These are phyloP conservation scores for Kondoa malvinella DNA, from an alignment of 768 basidiomycete genomes.

Conservation along the genomic window DNA sequence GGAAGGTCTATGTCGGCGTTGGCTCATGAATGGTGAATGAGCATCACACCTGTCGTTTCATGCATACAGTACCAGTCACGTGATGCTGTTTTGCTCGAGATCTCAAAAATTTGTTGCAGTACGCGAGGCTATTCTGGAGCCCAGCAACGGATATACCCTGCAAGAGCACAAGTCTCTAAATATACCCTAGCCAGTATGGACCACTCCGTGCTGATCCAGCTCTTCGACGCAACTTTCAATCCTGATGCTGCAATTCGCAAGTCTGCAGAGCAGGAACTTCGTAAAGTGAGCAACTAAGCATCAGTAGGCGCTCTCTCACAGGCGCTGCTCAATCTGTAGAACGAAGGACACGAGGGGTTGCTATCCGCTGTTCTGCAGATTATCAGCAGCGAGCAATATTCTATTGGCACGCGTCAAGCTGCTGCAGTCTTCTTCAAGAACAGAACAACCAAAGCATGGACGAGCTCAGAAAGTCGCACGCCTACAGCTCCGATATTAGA, in stretches of 20 bases:
- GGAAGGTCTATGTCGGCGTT: not conserved
- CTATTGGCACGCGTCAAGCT: constrained; percentile 70
- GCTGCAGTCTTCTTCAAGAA: constrained; percentile 82
- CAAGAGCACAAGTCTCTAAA: not conserved
- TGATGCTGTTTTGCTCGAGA: not conserved
- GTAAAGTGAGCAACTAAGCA: too few relatives aligned
- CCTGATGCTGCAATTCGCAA: constrained; percentile 69
- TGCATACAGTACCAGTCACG: not conserved
- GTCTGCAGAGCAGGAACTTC: constrained; percentile 68
- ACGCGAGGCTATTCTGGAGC: too few relatives aligned
- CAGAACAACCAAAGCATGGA: constrained; percentile 51
- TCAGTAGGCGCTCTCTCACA: too few relatives aligned
- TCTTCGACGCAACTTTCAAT: constrained; percentile 17
- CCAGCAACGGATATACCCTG: too few relatives aligned
- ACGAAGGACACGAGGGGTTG: constrained; percentile 64
- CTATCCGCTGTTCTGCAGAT: constrained; percentile 70
- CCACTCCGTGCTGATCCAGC: not conserved
- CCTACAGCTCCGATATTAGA: constrained; percentile 39
- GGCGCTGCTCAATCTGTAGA: too few relatives aligned
- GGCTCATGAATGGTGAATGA: constrained; percentile 1
- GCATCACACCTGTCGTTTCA: not conserved
- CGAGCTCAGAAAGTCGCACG: constrained; percentile 10
- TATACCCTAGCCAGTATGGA: not conserved
- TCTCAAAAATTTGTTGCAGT: too few relatives aligned
- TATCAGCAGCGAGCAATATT: constrained; percentile 57